Conservation (phyloP, 2,329 filamentous ascomycete species). For the Pyrenochaeta sp. region DNA sequence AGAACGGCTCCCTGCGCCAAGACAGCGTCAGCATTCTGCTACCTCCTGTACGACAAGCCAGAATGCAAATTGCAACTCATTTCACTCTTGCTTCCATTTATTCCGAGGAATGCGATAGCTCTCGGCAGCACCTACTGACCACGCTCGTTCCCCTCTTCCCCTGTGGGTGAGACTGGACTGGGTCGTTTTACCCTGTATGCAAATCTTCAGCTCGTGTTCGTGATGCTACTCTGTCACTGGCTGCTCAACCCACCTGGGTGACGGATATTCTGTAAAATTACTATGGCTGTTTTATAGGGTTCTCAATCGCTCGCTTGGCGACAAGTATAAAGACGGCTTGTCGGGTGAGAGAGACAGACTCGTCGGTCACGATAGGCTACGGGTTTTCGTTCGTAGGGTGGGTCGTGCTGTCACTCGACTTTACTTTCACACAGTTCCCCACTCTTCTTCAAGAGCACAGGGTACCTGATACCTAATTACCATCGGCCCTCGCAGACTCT, state of each 20-base stretch:
- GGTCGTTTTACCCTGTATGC: constrained; percentile 1
- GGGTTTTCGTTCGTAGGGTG: too few species aligned
- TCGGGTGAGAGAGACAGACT: background rate
- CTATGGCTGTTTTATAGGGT: constrained; percentile 1
- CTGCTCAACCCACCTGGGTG: constrained; percentile 2
- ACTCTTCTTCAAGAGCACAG: too few species aligned
- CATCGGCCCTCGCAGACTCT: background rate
- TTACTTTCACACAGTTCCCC: too few species aligned
- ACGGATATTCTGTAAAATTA: constrained; percentile 2
- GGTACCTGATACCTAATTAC: too few species aligned
- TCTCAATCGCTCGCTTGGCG: constrained; percentile 6
- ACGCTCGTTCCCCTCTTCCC: background rate
- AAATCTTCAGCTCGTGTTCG: constrained; percentile 10
- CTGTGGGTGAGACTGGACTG: background rate
- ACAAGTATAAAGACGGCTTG: constrained; percentile 8
- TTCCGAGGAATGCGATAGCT: constrained; percentile 6
- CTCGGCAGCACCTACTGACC: background rate
- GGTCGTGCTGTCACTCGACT: too few species aligned
- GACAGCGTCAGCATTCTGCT: constrained; percentile 4
- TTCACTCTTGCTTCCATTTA: too few species aligned
- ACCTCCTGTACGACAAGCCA: constrained; percentile 1
- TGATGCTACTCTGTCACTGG: constrained; percentile 1
- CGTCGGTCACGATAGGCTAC: background rate
- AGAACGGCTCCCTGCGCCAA: background rate
- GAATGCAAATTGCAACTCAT: too few species aligned